Conservation (phyloP, 2,329 filamentous ascomycete species). For the Xylaria sp. region DNA sequence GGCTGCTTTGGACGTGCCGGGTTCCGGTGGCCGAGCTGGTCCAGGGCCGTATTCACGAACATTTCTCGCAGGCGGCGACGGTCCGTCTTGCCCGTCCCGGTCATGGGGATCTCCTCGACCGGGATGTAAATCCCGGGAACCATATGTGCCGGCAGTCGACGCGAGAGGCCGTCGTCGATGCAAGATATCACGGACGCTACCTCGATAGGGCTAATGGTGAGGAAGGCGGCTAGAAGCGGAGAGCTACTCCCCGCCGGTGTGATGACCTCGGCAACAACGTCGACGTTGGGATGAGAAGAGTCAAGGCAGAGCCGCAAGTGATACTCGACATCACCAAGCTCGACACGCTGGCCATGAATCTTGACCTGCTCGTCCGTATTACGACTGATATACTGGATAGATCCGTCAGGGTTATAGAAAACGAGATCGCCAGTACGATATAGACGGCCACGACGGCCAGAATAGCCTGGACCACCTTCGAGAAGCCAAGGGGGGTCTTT, state of each 20-base stretch:
- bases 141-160: slow-evolving; percentile 11
- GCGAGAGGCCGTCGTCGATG: slow-evolving; percentile 2
- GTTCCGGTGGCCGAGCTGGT: background rate
- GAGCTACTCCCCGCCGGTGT: slow-evolving; percentile 4
- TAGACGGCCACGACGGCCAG: slow-evolving; percentile 13
- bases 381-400: slow-evolving; percentile 1
- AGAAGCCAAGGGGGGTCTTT: slow-evolving; percentile 21
- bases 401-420: background rate
- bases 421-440: slow-evolving; percentile 16
- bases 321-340: slow-evolving; percentile 13
- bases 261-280: slow-evolving; percentile 10
- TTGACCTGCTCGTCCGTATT: slow-evolving; percentile 15
- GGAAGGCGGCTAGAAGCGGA: slow-evolving; percentile 14
- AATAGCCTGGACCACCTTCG: background rate
- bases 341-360: slow-evolving; percentile 13
- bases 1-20: slow-evolving; percentile 1
- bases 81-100: slow-evolving; percentile 21
- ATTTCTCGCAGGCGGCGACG: slow-evolving; percentile 4
- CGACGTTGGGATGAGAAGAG: background rate
- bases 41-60: background rate
- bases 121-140: slow-evolving; percentile 16
- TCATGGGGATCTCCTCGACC: slow-evolving; percentile 10
- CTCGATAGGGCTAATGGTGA: background rate
- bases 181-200: background rate
- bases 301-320: slow-evolving; percentile 9